These are phyloP conservation scores for Jimgerdemannia lactiflua DNA, from an alignment of 192 early-diverging fungal species.

Conservation along the genomic window DNA sequence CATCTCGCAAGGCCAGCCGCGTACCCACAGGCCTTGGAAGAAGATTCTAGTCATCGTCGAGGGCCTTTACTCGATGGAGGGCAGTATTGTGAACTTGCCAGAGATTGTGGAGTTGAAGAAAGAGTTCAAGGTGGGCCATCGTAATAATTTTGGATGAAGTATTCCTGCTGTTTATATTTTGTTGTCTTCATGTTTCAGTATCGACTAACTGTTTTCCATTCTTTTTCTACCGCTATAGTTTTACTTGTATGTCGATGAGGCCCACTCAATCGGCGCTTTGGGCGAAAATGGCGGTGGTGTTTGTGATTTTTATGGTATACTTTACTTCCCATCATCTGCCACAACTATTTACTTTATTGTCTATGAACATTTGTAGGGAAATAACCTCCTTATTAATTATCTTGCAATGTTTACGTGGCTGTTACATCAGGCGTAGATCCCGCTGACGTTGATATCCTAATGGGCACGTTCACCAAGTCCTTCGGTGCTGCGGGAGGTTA, in stretches of 20 bases:
- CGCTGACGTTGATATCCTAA: conserved; percentile 78
- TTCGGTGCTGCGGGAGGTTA: conserved; percentile 95
- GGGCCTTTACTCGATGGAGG: conserved; percentile 94
- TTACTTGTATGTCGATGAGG: conserved; percentile 90
- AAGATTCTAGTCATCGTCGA: conserved; percentile 92
- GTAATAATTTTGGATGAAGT: background rate
- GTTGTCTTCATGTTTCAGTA: background rate
- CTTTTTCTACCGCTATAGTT: conserved; percentile 34
- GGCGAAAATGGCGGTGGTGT: conserved; percentile 87
- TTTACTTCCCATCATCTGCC: background rate
- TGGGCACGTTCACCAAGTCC: conserved; percentile 93
- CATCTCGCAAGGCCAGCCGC: conserved; percentile 86
- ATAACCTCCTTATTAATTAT: background rate
- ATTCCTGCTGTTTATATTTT: background rate
- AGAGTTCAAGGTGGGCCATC: conserved; percentile 62
- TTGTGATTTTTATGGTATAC: conserved; percentile 72
- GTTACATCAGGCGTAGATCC: conserved; percentile 61
- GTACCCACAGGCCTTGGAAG: conserved; percentile 93
- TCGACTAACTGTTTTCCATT: background rate
- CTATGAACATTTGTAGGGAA: background rate
- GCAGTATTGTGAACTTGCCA: conserved; percentile 75
- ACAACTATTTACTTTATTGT: background rate
- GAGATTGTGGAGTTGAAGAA: conserved; percentile 74
- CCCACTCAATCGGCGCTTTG: conserved; percentile 87
- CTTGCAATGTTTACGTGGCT: background rate